Base-by-base conservation (phyloP, 192 early-diverging fungal species). In the Rhizoclosmatium sp. region DNA sequence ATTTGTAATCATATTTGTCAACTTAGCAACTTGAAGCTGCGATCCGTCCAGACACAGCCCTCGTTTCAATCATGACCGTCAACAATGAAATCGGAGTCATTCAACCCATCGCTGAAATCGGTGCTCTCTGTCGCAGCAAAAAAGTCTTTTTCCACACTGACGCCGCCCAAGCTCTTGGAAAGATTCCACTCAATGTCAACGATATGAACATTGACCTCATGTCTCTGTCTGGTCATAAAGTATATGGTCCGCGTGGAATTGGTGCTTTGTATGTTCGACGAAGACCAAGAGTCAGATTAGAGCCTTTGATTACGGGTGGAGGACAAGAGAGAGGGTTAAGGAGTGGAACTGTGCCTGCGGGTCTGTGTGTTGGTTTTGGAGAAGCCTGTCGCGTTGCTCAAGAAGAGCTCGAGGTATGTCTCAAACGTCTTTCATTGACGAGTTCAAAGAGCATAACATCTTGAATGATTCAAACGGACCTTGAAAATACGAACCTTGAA, bases 61-160 rank as follows among this genome's bases (percentile, higher is more conserved):
- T 99, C 65, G 95, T 97, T 39, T 97, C 95, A 3, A 91, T 97
- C 79, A 99, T 99, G 97, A 88, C 95, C 4, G 96, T 99, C 42
- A 99, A 99, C 82, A 99, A 99, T 84, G 97, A 99, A 84, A 99
- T 99, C 82, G 97, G 97, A 69, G 96, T 99, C 16, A 91, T 96
- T 59, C 97, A 99, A 84, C 95, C 96, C 39, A 82, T 99, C 70
- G 90, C 82, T 49, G 95, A 94, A 77, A 97, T 99, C 87, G 97
- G 85, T 56, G 64, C 12, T 59, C 82, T 99, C 42, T 97, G 96
- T 85, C 91, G 94, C 42, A 85, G 87, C 41, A 92, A 92, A 70
- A 96, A 96, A 82, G 86, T 99, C 40, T 99, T 98, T 74, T 97
- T 99, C 86, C 96, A 98, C 62, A 97, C 95, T 4, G 97, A 99